These are phyloP conservation scores for Cryptococcus sp. DNA, from an alignment of 1,284 basidiomycete species.

Conservation along the genomic window DNA sequence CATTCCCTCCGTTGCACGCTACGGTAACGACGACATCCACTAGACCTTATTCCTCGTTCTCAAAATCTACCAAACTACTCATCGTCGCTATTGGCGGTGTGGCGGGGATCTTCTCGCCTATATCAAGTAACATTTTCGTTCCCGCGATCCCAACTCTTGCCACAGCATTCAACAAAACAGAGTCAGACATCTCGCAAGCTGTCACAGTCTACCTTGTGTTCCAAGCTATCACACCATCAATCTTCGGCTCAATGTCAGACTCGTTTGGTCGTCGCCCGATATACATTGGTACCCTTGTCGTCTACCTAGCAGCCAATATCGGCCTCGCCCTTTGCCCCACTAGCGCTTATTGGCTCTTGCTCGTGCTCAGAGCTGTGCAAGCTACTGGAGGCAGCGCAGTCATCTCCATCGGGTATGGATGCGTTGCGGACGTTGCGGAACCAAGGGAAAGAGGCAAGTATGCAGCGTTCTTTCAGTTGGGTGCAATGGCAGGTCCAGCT, in stretches of 20 bases:
- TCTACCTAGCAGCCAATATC: constrained; percentile 49
- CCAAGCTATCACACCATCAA: constrained; percentile 50
- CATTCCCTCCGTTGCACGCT: background rate
- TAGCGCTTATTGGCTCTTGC: constrained; percentile 44
- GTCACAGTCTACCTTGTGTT: constrained; percentile 51
- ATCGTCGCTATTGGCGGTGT: constrained; percentile 34
- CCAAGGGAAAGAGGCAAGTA: constrained; percentile 50
- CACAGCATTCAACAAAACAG: constrained; percentile 32
- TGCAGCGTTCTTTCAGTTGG: constrained; percentile 41
- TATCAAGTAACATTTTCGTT: constrained; percentile 45
- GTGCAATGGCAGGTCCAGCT: constrained; percentile 39
- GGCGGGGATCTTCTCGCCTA: constrained; percentile 37
- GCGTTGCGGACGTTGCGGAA: constrained; percentile 48
- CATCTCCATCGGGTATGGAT: constrained; percentile 49
- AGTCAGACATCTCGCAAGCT: constrained; percentile 46
- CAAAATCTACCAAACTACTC: constrained; percentile 32
- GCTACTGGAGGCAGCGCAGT: constrained; percentile 49
- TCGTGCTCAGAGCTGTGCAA: constrained; percentile 48
- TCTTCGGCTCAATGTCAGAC: constrained; percentile 49
- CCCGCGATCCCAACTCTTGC: constrained; percentile 47
- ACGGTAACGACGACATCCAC: constrained; percentile 11
- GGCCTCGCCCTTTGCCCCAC: constrained; percentile 49
- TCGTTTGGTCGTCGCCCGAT: constrained; percentile 44
- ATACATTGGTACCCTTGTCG: constrained; percentile 43
- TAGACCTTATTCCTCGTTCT: constrained; percentile 42